Evolutionary conservation across 2,329 filamentous ascomycete genomes (phyloP), one percentile per base, ranked within the genome.

Genomic region (Scytalidium lignicola): DNA sequence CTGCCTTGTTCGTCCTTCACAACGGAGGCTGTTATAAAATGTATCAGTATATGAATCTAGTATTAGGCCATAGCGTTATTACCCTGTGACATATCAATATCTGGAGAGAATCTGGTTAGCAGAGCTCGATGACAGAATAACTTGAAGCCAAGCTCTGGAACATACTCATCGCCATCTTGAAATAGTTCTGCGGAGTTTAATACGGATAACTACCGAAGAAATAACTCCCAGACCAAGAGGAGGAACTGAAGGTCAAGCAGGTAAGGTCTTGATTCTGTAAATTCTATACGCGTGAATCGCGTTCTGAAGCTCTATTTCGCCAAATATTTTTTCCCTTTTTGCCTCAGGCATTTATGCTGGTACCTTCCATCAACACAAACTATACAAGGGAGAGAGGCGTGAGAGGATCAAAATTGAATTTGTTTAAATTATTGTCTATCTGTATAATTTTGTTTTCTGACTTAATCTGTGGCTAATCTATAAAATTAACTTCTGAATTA

Each of bases 1-100:
- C 93, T 83, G 55, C 93, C 93, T 70, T 93, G 85, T 74, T 99
- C 93, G 79, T 99, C 93, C 77, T 96, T 96, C 78, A 96, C 83
- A 70, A 99, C 74, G 67, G 78, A 67, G 66, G 82, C 82, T 86
- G 51, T 57, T 47, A 46, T 37, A 40, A 48, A 50, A 52, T 52
- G 39, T 47, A 46, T 64, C 53, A 65, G 62, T 32, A 58, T 45
- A 21, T 4, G 19, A n/a, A 1, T 7, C 22, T 28, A 26, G 7
- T 7, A 20, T 20, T 29, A 32, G 26, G 44, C 8, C n/a, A 42
- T n/a, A 18, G 28, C 52, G 5, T 13, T 58, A 67, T 64, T 87
- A 92, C 88, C 88, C 69, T 91, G 89, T 55, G 85, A 86, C 73
- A 91, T 75, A 74, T 92, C 88, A 67, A 92, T 76, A 74, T 92